Evolutionary conservation across 2,329 filamentous ascomycete genomes (phyloP).

Genomic region (Helotiales sp.): DNA sequence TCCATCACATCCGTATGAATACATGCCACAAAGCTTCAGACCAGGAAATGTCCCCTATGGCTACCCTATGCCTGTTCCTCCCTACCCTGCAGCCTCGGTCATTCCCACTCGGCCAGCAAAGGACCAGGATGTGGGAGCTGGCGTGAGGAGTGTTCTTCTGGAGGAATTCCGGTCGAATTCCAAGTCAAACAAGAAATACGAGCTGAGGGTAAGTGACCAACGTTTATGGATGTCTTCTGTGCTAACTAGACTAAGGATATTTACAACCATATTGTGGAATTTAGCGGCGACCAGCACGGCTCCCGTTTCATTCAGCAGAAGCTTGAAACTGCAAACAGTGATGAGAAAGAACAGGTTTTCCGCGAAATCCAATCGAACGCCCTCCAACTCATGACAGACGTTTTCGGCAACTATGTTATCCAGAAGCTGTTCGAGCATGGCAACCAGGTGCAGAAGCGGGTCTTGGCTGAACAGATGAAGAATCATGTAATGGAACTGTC

Average conservation of each 20-base stretch:
- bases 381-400: conserved; percentile 89
- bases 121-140: conserved; percentile 48
- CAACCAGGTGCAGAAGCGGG: conserved; percentile 89
- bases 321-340: conserved; percentile 89
- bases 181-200: conserved; percentile 75
- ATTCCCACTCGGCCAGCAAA: conserved; percentile 41
- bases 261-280: conserved; percentile 86
- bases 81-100: conserved; percentile 33
- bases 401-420: conserved; percentile 98
- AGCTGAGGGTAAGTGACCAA: conserved; percentile 67
- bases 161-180: conserved; percentile 79
- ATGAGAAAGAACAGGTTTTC: conserved; percentile 93
- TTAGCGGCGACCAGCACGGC: conserved; percentile 93
- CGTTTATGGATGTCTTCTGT: not conserved
- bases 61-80: conserved; percentile 43
- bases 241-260: conserved; percentile 65
- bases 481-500: conserved; percentile 81
- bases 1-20: conserved; percentile 47
- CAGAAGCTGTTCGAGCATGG: conserved; percentile 98
- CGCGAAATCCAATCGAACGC: conserved; percentile 83
- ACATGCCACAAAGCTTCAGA: conserved; percentile 44
- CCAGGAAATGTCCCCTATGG: conserved; percentile 44
- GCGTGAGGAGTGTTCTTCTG: conserved; percentile 72
- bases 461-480: conserved; percentile 85
- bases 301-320: conserved; percentile 96